These are phyloP conservation scores for Aureobasidium sp. DNA, from an alignment of 2,329 filamentous ascomycete genomes.

Conservation along the genomic window DNA sequence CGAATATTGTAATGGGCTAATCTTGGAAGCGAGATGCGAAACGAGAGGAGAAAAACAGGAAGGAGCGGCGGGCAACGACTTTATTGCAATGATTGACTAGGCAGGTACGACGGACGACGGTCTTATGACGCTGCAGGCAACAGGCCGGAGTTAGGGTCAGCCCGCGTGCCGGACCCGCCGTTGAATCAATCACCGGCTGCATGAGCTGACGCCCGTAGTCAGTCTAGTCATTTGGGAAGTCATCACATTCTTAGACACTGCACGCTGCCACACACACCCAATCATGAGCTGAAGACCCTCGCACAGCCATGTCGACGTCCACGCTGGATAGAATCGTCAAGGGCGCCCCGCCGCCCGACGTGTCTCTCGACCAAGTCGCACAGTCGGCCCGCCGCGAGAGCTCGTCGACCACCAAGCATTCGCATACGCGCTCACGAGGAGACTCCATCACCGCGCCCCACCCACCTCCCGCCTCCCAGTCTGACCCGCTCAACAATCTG, in stretches of 20 bases:
- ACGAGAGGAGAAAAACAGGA: neutral
- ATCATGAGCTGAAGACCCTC: constrained; percentile 3
- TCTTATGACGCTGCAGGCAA: constrained; percentile 3
- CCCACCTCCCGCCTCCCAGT: constrained; percentile 32
- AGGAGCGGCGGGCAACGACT: neutral
- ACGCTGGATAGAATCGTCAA: constrained; percentile 85
- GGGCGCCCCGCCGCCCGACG: constrained; percentile 65
- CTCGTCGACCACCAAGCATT: constrained; percentile 39
- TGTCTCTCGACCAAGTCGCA: constrained; percentile 37
- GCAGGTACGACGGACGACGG: neutral
- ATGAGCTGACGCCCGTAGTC: neutral
- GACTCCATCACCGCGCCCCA: constrained; percentile 28
- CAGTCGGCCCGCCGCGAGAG: constrained; percentile 31
- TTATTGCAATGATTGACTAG: neutral
- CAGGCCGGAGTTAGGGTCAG: neutral
- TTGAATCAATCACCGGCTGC: neutral
- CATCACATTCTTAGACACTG: neutral
- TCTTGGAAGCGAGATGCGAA: neutral
- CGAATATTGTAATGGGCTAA: constrained; percentile 5
- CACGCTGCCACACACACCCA: neutral
- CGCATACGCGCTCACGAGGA: constrained; percentile 18
- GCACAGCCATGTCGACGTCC: constrained; percentile 16
- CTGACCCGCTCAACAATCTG: constrained; percentile 69
- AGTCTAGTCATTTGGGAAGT: neutral
- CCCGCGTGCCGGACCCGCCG: neutral